Evolutionary conservation across 306 rosid species (phyloP).

Genomic region (Trifolium pratense): DNA sequence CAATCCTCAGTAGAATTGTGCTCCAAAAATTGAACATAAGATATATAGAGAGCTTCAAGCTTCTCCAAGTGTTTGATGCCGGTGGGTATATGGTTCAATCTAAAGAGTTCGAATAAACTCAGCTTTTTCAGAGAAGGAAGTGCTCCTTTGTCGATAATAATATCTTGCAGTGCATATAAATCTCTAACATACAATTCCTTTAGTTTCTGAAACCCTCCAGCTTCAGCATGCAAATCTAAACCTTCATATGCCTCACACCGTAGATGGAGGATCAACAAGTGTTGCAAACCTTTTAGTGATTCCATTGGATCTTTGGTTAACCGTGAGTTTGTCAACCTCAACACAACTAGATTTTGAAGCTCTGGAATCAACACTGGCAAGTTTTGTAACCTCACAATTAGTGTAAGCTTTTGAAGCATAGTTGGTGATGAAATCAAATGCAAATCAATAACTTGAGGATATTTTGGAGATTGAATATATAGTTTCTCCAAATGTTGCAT

Average conservation of each 20-base stretch:
- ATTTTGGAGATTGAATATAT: rapidly evolving
- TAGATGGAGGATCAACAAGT: background rate
- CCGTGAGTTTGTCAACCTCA: rapidly evolving
- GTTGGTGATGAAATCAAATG: background rate
- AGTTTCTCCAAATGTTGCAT: too few relatives aligned
- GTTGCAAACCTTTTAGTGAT: background rate
- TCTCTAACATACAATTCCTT: background rate
- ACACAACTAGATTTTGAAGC: background rate
- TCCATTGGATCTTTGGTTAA: background rate
- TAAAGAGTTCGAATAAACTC: background rate
- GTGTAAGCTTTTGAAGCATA: background rate
- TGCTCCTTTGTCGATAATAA: background rate
- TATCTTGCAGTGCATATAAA: background rate
- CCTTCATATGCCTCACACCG: background rate
- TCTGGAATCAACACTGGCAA: background rate
- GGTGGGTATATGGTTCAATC: background rate
- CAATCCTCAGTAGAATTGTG: background rate
- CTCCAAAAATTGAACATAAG: background rate
- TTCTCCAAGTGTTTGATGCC: background rate
- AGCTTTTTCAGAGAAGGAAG: background rate
- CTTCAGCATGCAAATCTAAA: background rate
- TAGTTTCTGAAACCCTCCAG: conserved; percentile 6
- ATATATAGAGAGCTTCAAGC: background rate
- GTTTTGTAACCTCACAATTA: background rate
- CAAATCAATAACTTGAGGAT: background rate